Evolutionary conservation across 2,329 filamentous ascomycete genomes (phyloP).

Genomic region (Acrocalymma vagum): DNA sequence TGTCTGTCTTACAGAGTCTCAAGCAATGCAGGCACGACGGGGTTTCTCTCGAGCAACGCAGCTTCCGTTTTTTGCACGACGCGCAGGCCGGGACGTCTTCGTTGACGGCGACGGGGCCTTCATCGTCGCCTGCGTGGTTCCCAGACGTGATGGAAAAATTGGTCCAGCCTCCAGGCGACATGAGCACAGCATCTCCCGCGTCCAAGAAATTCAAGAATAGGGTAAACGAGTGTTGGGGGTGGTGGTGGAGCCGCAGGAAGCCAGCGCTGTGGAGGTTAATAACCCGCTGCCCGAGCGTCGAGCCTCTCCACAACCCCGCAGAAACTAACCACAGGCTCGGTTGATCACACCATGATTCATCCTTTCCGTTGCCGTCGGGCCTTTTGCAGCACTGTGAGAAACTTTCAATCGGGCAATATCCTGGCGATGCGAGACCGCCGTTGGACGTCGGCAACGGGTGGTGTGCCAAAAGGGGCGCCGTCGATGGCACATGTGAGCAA

Average conservation of each 20-base stretch:
- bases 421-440: no score
- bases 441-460: no score
- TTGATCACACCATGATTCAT: constrained; percentile 22
- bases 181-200: constrained; percentile 34
- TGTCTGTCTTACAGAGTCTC: constrained; percentile 35
- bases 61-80: constrained; percentile 42
- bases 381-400: no score
- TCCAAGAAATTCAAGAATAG: no score
- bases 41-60: constrained; percentile 39
- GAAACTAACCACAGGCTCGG: constrained; percentile 27
- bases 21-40: constrained; percentile 43
- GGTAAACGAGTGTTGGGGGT: constrained; percentile 21
- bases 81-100: constrained; percentile 41
- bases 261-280: constrained; percentile 34
- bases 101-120: constrained; percentile 29
- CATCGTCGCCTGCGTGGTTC: constrained; percentile 32
- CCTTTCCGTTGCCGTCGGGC: no score
- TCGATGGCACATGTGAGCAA: no score
- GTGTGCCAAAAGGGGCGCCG: no score
- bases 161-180: constrained; percentile 42
- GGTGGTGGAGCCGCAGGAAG: constrained; percentile 28
- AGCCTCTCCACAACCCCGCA: constrained; percentile 33
- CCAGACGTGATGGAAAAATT: constrained; percentile 40
- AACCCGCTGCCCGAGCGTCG: constrained; percentile 21
- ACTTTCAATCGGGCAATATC: no score